Conservation (phyloP, 2,329 filamentous ascomycete species). For the Sporothrix humicola region DNA sequence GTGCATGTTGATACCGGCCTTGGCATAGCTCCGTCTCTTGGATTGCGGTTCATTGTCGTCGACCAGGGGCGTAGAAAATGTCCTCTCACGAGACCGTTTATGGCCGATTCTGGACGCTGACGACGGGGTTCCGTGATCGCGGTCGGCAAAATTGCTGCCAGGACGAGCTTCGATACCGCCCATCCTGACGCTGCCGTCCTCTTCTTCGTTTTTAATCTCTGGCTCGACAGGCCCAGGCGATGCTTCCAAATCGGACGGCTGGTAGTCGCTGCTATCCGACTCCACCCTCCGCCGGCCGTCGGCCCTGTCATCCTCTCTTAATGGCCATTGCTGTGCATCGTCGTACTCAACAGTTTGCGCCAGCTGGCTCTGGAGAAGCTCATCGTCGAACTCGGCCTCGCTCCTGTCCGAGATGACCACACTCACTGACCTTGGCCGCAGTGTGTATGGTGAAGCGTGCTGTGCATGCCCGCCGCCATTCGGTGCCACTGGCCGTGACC, state of each 20-base stretch:
- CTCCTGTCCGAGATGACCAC: not conserved
- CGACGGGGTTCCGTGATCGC: not conserved
- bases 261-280: conserved; percentile 34
- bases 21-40: conserved; percentile 51
- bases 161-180: not conserved
- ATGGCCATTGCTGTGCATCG: conserved; percentile 23
- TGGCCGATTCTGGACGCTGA: not conserved
- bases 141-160: not conserved
- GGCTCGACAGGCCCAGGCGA: not conserved
- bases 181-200: not conserved
- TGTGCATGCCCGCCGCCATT: not conserved
- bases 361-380: not conserved
- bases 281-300: conserved; percentile 27
- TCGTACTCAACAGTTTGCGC: not conserved
- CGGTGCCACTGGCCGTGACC: not conserved
- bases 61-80: not conserved
- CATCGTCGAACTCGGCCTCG: not conserved
- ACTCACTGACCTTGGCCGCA: not conserved
- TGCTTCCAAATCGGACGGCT: conserved; percentile 28
- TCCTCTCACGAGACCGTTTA: conserved; percentile 15
- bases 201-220: not conserved
- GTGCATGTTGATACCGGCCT: conserved; percentile 50
- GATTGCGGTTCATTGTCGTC: conserved; percentile 42
- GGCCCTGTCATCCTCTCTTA: not conserved
- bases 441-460: not conserved